Base-by-base conservation (phyloP, 1,139 yeast genomes). In the Taiozyma sp. region DNA sequence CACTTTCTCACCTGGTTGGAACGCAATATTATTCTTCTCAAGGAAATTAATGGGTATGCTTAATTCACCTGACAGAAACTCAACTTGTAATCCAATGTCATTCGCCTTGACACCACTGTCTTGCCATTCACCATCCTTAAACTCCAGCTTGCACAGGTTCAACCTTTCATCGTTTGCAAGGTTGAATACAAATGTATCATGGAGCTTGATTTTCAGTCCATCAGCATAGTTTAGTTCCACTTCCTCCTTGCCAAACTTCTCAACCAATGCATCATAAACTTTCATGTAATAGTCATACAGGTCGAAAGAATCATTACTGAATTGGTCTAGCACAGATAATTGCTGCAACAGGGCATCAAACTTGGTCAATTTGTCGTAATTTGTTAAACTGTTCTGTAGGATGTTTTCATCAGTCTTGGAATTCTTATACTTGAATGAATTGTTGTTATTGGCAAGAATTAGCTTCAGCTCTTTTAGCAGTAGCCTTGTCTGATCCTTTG, bases 391-490 rank as follows among this genome's bases (percentile, higher is more conserved):
- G 39, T 54, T 52, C 35, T 43, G 50, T 34, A 61, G 40, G 3
- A 61, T 53, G 29, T 55, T 55, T 30, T 50, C 56, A 21, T 44
- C 39, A 14, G 46, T 51, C 6, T 14, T 24, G 10, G 52, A 47
- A 29, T 54, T 51, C 14, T 29, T 43, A 43, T 56, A 56, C 9
- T 53, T 48, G 50, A 59, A 59, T 3, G 49, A 44, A 16, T 59
- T 52, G 46, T 59, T 58, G 46, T 59, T 60, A 47, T 59, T 60
- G 1, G 63, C 63, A 42, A 61, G 39, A 16, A 60, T 60, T 46
- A 54, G 43, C 21, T 50, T 53, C 8, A 51, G 55, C 14, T 56
- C 57, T 14, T 42, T 46, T 11, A 53, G 43, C 6, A 40, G 34
- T 39, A 53, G 50, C 7, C 39, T 50, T 1, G 61, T 61, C 47